Conservation (phyloP, 192 early-diverging fungal species). For the Dimargaris xerosporica region DNA sequence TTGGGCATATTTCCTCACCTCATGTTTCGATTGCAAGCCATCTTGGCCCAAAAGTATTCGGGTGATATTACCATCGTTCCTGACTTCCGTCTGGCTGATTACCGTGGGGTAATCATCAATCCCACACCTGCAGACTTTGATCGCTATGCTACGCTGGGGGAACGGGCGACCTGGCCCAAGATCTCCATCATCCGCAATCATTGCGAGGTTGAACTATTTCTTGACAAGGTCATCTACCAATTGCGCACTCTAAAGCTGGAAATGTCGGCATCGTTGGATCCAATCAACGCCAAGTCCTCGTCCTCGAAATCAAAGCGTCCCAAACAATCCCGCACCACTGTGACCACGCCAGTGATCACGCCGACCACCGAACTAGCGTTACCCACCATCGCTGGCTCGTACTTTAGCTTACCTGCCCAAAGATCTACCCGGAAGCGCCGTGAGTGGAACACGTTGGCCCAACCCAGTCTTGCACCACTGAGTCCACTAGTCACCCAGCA, state of each 20-base stretch:
- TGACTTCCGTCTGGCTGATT: conserved; percentile 24
- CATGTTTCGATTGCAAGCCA: conserved; percentile 54
- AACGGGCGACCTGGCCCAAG: conserved; percentile 10
- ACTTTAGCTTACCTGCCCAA: too few relatives aligned
- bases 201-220: conserved; percentile 8
- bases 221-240: not conserved
- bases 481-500: too few relatives aligned
- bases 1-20: conserved; percentile 61
- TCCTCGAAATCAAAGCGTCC: too few relatives aligned
- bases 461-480: too few relatives aligned
- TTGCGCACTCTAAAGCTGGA: not conserved
- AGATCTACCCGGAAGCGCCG: too few relatives aligned
- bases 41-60: conserved; percentile 84
- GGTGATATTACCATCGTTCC: conserved; percentile 78
- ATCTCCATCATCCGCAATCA: conserved; percentile 5
- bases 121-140: not conserved
- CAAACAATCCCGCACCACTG: too few relatives aligned
- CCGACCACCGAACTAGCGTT: too few relatives aligned
- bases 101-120: not conserved
- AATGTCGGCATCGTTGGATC: too few relatives aligned
- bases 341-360: too few relatives aligned
- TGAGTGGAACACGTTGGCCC: too few relatives aligned
- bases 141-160: not conserved
- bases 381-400: too few relatives aligned
- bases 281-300: too few relatives aligned